A percentile compares a stretch with the other conserved stretches of the same genome.
These are phyloP conservation scores for Orobanche coerulescens DNA, from an alignment of 257 asterid genomes.

Conservation along the genomic window DNA sequence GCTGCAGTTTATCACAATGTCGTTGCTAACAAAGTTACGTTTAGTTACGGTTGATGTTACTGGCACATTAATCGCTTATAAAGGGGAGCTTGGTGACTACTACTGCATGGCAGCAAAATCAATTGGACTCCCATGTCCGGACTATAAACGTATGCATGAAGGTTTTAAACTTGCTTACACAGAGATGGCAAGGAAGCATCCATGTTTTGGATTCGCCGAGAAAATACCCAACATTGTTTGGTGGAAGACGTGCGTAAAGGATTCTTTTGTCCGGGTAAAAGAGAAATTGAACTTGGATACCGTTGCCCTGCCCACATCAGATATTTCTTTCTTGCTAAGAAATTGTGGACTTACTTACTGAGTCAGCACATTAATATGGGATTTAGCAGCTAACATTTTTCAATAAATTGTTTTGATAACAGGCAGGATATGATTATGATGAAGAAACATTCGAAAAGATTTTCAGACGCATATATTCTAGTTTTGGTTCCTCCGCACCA, in stretches of 20 bases:
- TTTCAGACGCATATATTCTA: conserved; percentile 73
- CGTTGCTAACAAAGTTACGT: conserved; percentile 55
- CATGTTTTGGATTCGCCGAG: conserved; percentile 89
- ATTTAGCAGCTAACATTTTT: conserved; percentile 11
- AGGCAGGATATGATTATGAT: conserved; percentile 96
- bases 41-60: conserved; percentile 91
- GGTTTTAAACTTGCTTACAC: conserved; percentile 88
- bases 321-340: not conserved
- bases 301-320: not conserved
- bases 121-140: conserved; percentile 87
- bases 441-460: conserved; percentile 89
- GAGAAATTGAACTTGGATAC: conserved; percentile 6
- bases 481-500: conserved; percentile 95
- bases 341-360: not conserved
- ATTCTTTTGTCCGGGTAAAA: conserved; percentile 82
- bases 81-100: conserved; percentile 98
- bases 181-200: conserved; percentile 80
- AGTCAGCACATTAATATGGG: not conserved
- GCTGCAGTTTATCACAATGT: conserved; percentile 38
- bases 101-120: conserved; percentile 99
- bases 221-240: conserved; percentile 84
- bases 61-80: conserved; percentile 91
- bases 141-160: conserved; percentile 79
- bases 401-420: conserved; percentile 24
- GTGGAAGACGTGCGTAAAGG: conserved; percentile 93